Conservation (phyloP, 2,329 filamentous ascomycete species). For the Teratosphaeriaceae sp. region DNA sequence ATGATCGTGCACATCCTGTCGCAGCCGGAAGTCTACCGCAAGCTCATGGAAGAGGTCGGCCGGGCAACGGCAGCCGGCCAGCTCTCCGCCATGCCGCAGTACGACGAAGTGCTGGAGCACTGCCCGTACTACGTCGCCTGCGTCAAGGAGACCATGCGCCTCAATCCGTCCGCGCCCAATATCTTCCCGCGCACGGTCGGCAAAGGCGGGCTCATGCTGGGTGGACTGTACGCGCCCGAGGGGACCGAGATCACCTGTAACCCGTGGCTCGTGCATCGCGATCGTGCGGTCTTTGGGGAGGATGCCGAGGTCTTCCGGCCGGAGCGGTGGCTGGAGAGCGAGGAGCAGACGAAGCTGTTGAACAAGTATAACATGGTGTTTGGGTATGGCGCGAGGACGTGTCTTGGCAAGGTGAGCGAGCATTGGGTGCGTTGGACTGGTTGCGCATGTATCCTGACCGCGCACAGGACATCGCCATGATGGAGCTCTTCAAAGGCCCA, state of each 20-base stretch:
- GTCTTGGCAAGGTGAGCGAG: slow-evolving; percentile 37
- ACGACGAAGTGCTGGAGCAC: slow-evolving; percentile 30
- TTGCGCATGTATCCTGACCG: no score
- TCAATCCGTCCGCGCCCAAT: slow-evolving; percentile 34
- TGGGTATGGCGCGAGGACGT: slow-evolving; percentile 44
- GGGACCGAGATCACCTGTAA: slow-evolving; percentile 29
- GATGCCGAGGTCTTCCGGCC: slow-evolving; percentile 24
- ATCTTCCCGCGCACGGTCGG: slow-evolving; percentile 35
- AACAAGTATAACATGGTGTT: slow-evolving; percentile 46
- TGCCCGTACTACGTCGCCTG: slow-evolving; percentile 33
- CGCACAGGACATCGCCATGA: slow-evolving; percentile 40
- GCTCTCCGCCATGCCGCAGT: slow-evolving; percentile 28
- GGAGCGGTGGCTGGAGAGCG: slow-evolving; percentile 24
- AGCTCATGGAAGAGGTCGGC: slow-evolving; percentile 27
- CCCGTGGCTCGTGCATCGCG: slow-evolving; percentile 22
- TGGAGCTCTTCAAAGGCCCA: slow-evolving; percentile 47
- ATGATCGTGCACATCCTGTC: slow-evolving; percentile 29
- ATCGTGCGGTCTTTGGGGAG: slow-evolving; percentile 18
- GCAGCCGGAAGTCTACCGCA: slow-evolving; percentile 20
- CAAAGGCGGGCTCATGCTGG: slow-evolving; percentile 34
- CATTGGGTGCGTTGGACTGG: no score
- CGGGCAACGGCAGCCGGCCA: slow-evolving; percentile 6
- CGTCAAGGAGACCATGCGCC: slow-evolving; percentile 35
- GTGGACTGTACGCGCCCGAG: slow-evolving; percentile 27
- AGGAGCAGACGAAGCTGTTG: slow-evolving; percentile 19